Conservation (phyloP, 2,329 filamentous ascomycete species). For the Cadophora gregata region DNA sequence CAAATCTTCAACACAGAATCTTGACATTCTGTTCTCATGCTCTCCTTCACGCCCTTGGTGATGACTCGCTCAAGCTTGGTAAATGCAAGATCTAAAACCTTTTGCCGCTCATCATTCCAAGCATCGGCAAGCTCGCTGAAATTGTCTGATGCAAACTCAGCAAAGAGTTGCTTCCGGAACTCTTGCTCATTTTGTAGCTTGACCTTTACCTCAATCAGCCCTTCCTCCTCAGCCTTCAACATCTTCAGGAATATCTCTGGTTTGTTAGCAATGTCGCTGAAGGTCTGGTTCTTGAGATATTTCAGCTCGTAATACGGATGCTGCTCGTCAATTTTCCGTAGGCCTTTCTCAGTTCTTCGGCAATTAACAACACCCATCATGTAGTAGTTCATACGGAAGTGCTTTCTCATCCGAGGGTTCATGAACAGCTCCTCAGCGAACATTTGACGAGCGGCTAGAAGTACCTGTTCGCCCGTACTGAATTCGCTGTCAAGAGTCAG, state of each 20-base stretch:
- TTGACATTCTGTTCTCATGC: slow-evolving; percentile 90
- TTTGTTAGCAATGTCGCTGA: slow-evolving; percentile 78
- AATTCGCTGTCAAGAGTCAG: slow-evolving; percentile 76
- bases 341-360: slow-evolving; percentile 88
- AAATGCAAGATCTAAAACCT: slow-evolving; percentile 82
- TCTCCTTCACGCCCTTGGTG: slow-evolving; percentile 92
- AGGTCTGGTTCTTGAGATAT: slow-evolving; percentile 89
- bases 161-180: slow-evolving; percentile 78
- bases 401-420: slow-evolving; percentile 88
- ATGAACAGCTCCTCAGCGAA: slow-evolving; percentile 89
- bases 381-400: slow-evolving; percentile 84
- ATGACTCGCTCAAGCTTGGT: slow-evolving; percentile 83
- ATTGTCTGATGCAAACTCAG: slow-evolving; percentile 91
- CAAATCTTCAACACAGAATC: slow-evolving; percentile 88
- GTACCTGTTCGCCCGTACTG: slow-evolving; percentile 74
- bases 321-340: slow-evolving; percentile 91
- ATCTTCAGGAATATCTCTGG: slow-evolving; percentile 95
- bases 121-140: slow-evolving; percentile 93
- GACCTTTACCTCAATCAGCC: slow-evolving; percentile 84
- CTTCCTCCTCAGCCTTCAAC: slow-evolving; percentile 96
- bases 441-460: slow-evolving; percentile 82
- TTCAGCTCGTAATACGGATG: slow-evolving; percentile 98
- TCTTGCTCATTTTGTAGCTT: slow-evolving; percentile 76
- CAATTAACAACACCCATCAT: slow-evolving; percentile 85
- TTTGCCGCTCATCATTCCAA: slow-evolving; percentile 88